Evolutionary conservation across 768 basidiomycete species (phyloP).

Genomic region (Russula sp.): DNA sequence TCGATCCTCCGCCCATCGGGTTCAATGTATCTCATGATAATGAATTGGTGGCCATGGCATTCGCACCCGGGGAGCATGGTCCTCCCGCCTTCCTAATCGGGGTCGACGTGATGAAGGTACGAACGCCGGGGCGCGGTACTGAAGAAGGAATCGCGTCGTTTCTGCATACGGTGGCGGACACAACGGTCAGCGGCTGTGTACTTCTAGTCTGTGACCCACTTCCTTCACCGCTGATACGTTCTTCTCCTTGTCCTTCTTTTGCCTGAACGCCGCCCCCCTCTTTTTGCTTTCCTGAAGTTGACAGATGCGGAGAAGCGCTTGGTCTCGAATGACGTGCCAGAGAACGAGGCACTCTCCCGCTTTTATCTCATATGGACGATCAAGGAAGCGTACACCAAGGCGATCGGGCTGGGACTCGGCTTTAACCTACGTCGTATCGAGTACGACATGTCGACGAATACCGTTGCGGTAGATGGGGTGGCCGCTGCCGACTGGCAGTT

Average conservation of each 20-base stretch:
- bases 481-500: conserved; percentile 61
- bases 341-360: conserved; percentile 44
- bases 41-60: conserved; percentile 60
- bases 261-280: background rate
- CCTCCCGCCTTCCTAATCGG: conserved; percentile 56
- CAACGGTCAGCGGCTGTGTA: conserved; percentile 42
- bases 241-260: background rate
- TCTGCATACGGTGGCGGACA: conserved; percentile 54
- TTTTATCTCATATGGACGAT: conserved; percentile 87
- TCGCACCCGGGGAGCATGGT: conserved; percentile 38
- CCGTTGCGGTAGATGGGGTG: conserved; percentile 52
- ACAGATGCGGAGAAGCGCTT: conserved; percentile 32
- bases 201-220: conserved; percentile 9
- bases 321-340: conserved; percentile 32
- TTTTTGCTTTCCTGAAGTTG: conserved; percentile 29
- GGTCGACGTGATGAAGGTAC: conserved; percentile 76
- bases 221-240: conserved; percentile 1
- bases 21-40: conserved; percentile 84
- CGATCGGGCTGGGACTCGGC: conserved; percentile 73
- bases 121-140: conserved; percentile 43
- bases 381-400: conserved; percentile 90
- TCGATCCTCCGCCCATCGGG: conserved; percentile 52
- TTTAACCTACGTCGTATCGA: conserved; percentile 76
- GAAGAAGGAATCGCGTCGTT: conserved; percentile 53
- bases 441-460: conserved; percentile 47